A percentile compares a stretch with the other conserved stretches of the same genome.
These are phyloP conservation scores for Suillus spraguei DNA, from an alignment of 768 basidiomycete genomes.

Conservation along the genomic window DNA sequence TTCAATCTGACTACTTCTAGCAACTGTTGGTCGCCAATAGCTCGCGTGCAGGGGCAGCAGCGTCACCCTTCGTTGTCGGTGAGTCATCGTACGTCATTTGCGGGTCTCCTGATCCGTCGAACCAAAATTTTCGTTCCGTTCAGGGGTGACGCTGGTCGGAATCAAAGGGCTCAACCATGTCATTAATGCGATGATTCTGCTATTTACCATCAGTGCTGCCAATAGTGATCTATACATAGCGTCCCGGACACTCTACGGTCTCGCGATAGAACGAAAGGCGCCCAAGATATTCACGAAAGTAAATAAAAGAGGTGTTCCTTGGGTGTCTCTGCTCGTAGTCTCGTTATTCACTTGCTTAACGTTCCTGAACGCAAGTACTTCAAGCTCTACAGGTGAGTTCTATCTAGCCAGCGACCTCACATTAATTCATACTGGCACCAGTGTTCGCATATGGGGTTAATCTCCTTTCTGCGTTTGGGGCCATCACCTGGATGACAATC, in stretches of 20 bases:
- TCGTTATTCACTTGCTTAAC: constrained; percentile 57
- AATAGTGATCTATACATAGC: constrained; percentile 66
- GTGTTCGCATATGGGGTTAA: constrained; percentile 43
- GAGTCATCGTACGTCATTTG: constrained; percentile 26
- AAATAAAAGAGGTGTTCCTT: constrained; percentile 50
- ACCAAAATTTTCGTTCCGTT: neutral
- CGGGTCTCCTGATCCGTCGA: constrained; percentile 17
- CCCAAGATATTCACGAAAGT: constrained; percentile 45
- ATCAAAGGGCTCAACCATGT: constrained; percentile 63
- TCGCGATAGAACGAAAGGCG: constrained; percentile 54
- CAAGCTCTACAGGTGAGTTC: constrained; percentile 50
- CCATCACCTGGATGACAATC: constrained; percentile 48
- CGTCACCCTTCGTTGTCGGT: constrained; percentile 67
- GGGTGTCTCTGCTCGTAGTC: constrained; percentile 51
- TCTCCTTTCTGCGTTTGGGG: constrained; percentile 43
- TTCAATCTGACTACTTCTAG: constrained; percentile 13
- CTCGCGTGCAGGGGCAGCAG: constrained; percentile 49
- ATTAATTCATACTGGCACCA: constrained; percentile 1
- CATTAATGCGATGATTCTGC: constrained; percentile 63
- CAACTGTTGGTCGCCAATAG: constrained; percentile 42
- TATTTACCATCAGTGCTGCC: constrained; percentile 66
- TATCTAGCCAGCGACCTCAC: neutral
- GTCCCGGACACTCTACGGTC: constrained; percentile 55
- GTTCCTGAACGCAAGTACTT: constrained; percentile 59
- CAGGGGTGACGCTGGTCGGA: constrained; percentile 47